phyloP scores from a whole-genome alignment of 495 filamentous ascomycete genomes.

The Penicillium mononematosum region DNA sequence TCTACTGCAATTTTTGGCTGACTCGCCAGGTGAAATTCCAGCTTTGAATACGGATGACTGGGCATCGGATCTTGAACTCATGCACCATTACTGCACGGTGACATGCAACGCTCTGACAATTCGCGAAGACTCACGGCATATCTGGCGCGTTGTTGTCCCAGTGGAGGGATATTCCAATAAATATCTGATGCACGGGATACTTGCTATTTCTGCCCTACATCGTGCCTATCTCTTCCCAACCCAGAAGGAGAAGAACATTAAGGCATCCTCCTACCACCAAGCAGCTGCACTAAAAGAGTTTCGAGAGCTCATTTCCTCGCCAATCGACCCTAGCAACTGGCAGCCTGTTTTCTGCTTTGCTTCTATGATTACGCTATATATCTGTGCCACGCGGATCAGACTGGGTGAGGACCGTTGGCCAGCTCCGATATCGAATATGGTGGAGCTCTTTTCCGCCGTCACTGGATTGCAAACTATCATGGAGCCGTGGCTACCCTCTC shows the following conservation, averaged over 20 bases:
- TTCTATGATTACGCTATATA: conserved; percentile 37
- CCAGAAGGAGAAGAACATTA: conserved; percentile 25
- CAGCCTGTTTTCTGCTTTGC: conserved; percentile 43
- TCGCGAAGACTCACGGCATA: conserved; percentile 25
- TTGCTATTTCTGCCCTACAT: conserved; percentile 41
- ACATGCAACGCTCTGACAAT: conserved; percentile 27
- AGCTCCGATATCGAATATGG: conserved; percentile 20
- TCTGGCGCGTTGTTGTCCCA: conserved; percentile 37
- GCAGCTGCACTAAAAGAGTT: conserved; percentile 25
- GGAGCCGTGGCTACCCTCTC: conserved; percentile 21
- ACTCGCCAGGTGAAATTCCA: conserved; percentile 4
- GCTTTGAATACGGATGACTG: conserved; percentile 19
- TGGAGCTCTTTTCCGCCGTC: conserved; percentile 22
- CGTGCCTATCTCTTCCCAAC: conserved; percentile 26
- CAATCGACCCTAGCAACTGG: conserved; percentile 35
- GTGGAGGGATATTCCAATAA: conserved; percentile 36
- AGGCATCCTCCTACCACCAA: conserved; percentile 28
- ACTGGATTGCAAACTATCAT: conserved; percentile 24
- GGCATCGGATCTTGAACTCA: conserved; percentile 33
- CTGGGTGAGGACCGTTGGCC: conserved; percentile 25
- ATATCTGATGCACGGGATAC: conserved; percentile 43
- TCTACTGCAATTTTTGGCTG: conserved; percentile 15
- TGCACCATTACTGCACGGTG: conserved; percentile 35
- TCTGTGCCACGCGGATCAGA: conserved; percentile 30
- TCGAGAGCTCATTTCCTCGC: conserved; percentile 25